Conservation (phyloP, 148 eudicot species). For the Rhododendron simsii region DNA sequence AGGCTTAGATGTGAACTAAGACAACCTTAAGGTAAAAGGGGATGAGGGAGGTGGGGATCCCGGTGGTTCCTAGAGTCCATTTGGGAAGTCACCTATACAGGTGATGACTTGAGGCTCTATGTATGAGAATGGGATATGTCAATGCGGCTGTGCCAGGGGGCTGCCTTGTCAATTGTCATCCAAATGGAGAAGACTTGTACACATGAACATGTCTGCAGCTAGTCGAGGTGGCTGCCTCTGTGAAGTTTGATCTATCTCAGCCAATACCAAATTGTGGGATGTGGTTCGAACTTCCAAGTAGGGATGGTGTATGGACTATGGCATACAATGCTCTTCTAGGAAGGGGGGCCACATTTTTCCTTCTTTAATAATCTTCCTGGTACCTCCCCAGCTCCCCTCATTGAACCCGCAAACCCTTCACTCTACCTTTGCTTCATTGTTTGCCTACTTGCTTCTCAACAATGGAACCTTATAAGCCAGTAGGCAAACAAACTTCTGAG, state of each 20-base stretch:
- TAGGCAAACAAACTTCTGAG: background rate
- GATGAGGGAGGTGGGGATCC: too few species aligned
- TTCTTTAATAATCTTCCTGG: background rate
- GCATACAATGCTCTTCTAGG: background rate
- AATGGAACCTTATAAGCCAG: background rate
- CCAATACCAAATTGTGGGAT: background rate
- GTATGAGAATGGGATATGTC: too few species aligned
- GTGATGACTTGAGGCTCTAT: too few species aligned
- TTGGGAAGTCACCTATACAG: too few species aligned
- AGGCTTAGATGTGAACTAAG: too few species aligned
- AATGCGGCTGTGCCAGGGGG: too few species aligned
- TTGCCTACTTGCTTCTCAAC: background rate
- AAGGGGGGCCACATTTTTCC: too few species aligned
- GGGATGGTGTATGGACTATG: background rate
- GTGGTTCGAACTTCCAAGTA: background rate
- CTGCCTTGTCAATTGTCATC: too few species aligned
- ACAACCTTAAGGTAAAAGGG: too few species aligned
- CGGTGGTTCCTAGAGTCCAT: too few species aligned
- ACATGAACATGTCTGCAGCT: background rate
- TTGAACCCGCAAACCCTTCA: background rate
- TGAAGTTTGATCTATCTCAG: background rate
- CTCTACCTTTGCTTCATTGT: background rate
- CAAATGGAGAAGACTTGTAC: too few species aligned
- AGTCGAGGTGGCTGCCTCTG: background rate
- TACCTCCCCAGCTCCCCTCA: too few species aligned